phyloP scores from a whole-genome alignment of 2,329 filamentous ascomycete genomes.

The Hawksworthiomyces lignivorus region DNA sequence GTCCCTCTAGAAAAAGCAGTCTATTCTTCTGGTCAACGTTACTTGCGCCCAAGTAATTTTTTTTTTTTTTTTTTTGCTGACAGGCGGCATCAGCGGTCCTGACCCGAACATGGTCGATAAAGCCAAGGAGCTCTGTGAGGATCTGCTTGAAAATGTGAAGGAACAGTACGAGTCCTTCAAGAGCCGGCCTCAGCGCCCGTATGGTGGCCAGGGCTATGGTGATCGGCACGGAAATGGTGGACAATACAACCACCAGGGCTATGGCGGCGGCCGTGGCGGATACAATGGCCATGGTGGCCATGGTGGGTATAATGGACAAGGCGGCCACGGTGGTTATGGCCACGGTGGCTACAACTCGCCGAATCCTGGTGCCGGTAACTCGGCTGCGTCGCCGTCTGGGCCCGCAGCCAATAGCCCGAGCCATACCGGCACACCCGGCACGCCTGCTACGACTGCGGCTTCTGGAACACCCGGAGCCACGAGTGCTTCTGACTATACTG shows the following conservation, averaged over 20 bases:
- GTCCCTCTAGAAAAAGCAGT: conserved; percentile 25
- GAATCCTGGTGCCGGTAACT: conserved; percentile 28
- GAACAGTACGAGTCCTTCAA: conserved; percentile 91
- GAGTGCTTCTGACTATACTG: conserved; percentile 57
- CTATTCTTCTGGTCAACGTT: too few species aligned
- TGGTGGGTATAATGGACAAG: conserved; percentile 26
- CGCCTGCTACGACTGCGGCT: neutral
- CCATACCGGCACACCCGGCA: neutral
- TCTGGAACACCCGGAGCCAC: conserved; percentile 34
- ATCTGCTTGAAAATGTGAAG: conserved; percentile 78
- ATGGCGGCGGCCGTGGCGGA: conserved; percentile 35
- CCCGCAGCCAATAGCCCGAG: neutral
- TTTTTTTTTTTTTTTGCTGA: neutral
- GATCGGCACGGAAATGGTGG: conserved; percentile 33
- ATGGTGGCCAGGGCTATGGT: conserved; percentile 43
- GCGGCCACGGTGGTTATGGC: conserved; percentile 23
- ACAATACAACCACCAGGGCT: conserved; percentile 22
- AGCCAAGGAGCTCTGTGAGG: conserved; percentile 82
- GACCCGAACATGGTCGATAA: conserved; percentile 78
- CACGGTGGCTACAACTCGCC: conserved; percentile 31
- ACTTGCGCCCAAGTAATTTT: too few species aligned
- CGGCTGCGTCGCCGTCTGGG: conserved; percentile 30
- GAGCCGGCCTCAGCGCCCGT: conserved; percentile 62
- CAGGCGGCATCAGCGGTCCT: conserved; percentile 56
- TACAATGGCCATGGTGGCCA: conserved; percentile 34